Conservation (phyloP, 345 rosid genomes). For the Brassica nigra region DNA sequence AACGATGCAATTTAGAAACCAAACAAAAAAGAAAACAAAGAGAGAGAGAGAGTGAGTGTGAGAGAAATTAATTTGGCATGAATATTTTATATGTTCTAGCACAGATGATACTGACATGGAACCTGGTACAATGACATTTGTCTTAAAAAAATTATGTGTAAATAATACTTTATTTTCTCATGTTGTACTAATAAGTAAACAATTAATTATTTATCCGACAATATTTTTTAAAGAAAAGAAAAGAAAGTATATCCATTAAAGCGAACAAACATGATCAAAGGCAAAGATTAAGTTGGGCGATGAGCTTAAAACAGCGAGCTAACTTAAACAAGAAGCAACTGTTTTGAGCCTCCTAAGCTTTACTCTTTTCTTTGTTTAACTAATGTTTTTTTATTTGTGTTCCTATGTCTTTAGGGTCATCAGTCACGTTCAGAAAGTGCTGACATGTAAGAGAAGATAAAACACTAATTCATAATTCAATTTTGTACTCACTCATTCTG, state of each 20-base stretch:
- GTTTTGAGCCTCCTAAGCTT: slow-evolving; percentile 12
- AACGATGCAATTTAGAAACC: slow-evolving; percentile 18
- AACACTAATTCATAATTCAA: neutral
- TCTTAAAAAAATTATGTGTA: neutral
- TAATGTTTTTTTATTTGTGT: neutral
- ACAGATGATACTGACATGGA: slow-evolving; percentile 29
- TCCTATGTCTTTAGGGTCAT: neutral
- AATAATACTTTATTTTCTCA: neutral
- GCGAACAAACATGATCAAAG: slow-evolving; percentile 28
- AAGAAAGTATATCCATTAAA: slow-evolving; percentile 29
- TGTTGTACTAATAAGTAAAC: neutral
- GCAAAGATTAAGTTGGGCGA: slow-evolving; percentile 21
- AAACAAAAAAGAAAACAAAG: neutral
- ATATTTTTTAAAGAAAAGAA: neutral
- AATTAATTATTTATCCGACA: slow-evolving; percentile 17
- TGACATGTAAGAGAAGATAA: neutral
- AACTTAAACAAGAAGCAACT: slow-evolving; percentile 36
- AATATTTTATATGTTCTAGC: neutral
- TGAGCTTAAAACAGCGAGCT: slow-evolving; percentile 8
- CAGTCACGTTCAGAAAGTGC: neutral
- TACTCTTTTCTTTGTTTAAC: neutral
- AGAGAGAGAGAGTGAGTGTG: neutral
- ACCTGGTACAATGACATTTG: slow-evolving; percentile 32
- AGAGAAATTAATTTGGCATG: slow-evolving; percentile 7
- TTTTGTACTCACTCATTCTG: neutral